Evolutionary conservation across 2,329 filamentous ascomycete species (phyloP), one percentile per base, ranked within the genome.

Genomic region (Oidium heveae): DNA sequence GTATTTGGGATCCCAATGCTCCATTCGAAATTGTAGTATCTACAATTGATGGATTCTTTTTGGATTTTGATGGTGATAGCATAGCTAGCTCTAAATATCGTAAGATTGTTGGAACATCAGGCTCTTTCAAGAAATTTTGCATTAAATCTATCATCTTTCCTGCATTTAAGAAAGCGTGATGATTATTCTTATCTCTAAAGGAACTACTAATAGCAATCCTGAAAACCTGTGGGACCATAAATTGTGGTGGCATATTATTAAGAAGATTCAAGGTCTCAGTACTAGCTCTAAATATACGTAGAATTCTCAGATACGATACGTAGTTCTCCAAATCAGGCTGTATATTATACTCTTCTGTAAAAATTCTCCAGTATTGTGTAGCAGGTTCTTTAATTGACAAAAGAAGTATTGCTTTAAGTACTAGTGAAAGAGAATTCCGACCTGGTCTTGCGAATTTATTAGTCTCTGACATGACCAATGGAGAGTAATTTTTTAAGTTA

Each of bases 291-390:
- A 76, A 77, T 36, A 74, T 66, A 53, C 79, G 76, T 37, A 91
- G 73, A 44, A 84, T 66, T 54, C 77, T 74, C 16, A 95, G 71
- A 61, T 86, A 80, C 58, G 72, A 70, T 59, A 79, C 71, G 68
- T 80, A 83, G 63, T 86, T 87, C 58, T 80, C 73, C 9, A 70
- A 62, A 64, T 95, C 88, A 0, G 89, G 87, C 1, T 70, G 64
- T 56, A 95, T 68, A n/a, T 68, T 68, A 64, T 78, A 73, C 13
- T 72, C 67, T 1, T 71, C 65, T 7, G 81, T 84, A 56, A 95
- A 69, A 6, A 81, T 64, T 18, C 81, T 70, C 88, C 88, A 96
- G 67, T 95, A 96, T 34, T 73, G 73, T 54, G 74, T 68, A n/a
- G 79, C 83, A n/a, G 75, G 67, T 15, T 74, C 72, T 8, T 77